Evolutionary conservation across 257 asterid species (phyloP).

Genomic region (Petunia axillaris): DNA sequence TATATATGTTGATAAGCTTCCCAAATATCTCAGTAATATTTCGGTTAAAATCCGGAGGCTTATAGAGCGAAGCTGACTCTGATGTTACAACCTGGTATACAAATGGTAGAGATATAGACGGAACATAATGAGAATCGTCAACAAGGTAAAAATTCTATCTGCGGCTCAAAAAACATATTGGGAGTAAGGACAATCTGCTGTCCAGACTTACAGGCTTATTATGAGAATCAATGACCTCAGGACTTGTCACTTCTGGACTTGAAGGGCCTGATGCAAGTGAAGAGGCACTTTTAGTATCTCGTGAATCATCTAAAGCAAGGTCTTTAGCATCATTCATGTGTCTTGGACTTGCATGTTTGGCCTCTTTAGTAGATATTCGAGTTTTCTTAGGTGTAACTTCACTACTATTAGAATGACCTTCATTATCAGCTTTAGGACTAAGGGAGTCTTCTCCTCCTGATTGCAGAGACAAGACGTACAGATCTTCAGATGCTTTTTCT

Average conservation of each 20-base stretch:
- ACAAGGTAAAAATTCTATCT: background rate
- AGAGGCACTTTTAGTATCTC: slow-evolving; percentile 47
- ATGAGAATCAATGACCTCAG: slow-evolving; percentile 37
- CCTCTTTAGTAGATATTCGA: slow-evolving; percentile 48
- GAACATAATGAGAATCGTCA: background rate
- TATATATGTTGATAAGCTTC: slow-evolving; percentile 86
- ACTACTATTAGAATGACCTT: slow-evolving; percentile 32
- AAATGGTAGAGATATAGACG: slow-evolving; percentile 18
- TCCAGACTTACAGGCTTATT: slow-evolving; percentile 47
- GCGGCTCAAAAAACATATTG: background rate
- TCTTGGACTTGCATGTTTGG: slow-evolving; percentile 37
- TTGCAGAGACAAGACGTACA: slow-evolving; percentile 51
- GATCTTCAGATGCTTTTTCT: slow-evolving; percentile 63
- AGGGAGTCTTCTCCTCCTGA: slow-evolving; percentile 30
- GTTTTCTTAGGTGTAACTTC: slow-evolving; percentile 51
- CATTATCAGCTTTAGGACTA: slow-evolving; percentile 36
- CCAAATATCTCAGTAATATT: slow-evolving; percentile 82
- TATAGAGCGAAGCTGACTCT: slow-evolving; percentile 62
- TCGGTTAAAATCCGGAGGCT: slow-evolving; percentile 88
- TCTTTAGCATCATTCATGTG: slow-evolving; percentile 30
- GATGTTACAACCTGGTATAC: slow-evolving; percentile 56
- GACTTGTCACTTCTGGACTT: slow-evolving; percentile 59
- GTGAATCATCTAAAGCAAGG: slow-evolving; percentile 32
- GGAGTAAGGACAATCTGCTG: slow-evolving; percentile 14
- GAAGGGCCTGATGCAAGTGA: slow-evolving; percentile 40